These are phyloP conservation scores for Plantago elongata DNA, from an alignment of 257 asterid species.

Conservation along the genomic window DNA sequence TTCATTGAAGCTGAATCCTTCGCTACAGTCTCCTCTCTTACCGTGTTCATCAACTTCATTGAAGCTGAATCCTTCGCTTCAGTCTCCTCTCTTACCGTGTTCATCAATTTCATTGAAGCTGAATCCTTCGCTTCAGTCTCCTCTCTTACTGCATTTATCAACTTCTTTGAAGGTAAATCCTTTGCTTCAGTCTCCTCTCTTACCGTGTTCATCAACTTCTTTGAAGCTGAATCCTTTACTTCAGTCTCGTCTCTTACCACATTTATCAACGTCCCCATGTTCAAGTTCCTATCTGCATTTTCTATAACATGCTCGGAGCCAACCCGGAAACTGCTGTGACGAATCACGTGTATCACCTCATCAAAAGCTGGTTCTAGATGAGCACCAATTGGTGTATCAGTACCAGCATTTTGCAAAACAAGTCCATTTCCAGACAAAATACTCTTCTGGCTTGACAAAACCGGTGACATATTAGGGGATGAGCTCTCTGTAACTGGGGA, in stretches of 20 bases:
- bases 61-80: constrained; percentile 34
- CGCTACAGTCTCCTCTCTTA: too few species aligned
- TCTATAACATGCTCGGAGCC: constrained; percentile 42
- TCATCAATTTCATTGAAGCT: constrained; percentile 1
- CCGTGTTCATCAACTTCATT: too few species aligned
- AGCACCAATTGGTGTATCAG: constrained; percentile 31
- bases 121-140: constrained; percentile 39
- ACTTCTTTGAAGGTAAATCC: constrained; percentile 19
- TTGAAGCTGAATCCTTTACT: constrained; percentile 28
- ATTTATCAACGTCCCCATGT: constrained; percentile 39
- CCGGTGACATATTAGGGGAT: constrained; percentile 31
- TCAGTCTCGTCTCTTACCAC: constrained; percentile 48
- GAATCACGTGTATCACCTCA: constrained; percentile 61
- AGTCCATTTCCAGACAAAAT: constrained; percentile 32
- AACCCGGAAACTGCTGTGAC: constrained; percentile 64
- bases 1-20: too few species aligned
- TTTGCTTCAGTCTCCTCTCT: constrained; percentile 45
- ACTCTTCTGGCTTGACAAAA: constrained; percentile 34
- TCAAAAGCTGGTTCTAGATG: constrained; percentile 47
- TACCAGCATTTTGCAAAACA: constrained; percentile 37
- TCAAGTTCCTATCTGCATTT: constrained; percentile 32
- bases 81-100: constrained; percentile 28
- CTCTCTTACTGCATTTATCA: constrained; percentile 35
- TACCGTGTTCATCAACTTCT: constrained; percentile 24
- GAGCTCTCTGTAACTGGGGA: constrained; percentile 28